Percentiles rank a stretch among this genome's conserved stretches.
phyloP scores from a whole-genome alignment of 768 basidiomycete species.

The Suillus tomentosus region DNA sequence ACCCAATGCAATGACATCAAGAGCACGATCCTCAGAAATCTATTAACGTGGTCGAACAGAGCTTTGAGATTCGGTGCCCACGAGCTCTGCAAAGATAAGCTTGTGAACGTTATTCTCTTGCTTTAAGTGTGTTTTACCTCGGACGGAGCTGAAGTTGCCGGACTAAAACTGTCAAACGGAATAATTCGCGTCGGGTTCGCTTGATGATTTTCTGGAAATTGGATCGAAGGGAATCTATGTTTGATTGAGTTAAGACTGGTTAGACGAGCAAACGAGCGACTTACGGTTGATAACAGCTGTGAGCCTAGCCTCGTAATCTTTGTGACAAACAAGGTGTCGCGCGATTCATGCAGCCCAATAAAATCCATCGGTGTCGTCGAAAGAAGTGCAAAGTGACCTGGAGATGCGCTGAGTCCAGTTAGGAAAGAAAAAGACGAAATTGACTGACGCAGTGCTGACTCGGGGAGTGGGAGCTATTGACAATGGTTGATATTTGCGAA shows the following conservation, averaged over 20 bases:
- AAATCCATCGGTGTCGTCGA: constrained; percentile 83
- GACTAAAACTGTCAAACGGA: constrained; percentile 81
- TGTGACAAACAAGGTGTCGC: constrained; percentile 75
- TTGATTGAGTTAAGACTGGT: constrained; percentile 12
- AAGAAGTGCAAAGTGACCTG: constrained; percentile 44
- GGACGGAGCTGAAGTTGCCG: constrained; percentile 29
- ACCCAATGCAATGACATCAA: constrained; percentile 66
- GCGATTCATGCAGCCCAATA: constrained; percentile 77
- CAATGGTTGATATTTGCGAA: constrained; percentile 69
- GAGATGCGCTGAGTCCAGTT: constrained; percentile 77
- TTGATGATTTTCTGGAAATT: constrained; percentile 59
- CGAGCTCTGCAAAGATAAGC: constrained; percentile 49
- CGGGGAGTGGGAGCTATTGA: constrained; percentile 77
- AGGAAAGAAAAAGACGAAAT: constrained; percentile 91
- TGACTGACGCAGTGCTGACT: constrained; percentile 64
- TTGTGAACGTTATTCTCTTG: constrained; percentile 3
- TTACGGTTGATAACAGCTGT: constrained; percentile 59
- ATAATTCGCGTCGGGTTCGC: constrained; percentile 54
- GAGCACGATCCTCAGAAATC: constrained; percentile 66
- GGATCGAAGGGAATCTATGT: constrained; percentile 53
- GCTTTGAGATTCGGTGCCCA: constrained; percentile 78
- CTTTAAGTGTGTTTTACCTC: constrained; percentile 38
- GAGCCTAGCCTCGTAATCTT: constrained; percentile 78
- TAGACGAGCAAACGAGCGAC: constrained; percentile 12
- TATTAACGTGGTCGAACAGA: constrained; percentile 77